phyloP scores from a whole-genome alignment of 129 eudicot genomes.

The Tagetes patula region DNA sequence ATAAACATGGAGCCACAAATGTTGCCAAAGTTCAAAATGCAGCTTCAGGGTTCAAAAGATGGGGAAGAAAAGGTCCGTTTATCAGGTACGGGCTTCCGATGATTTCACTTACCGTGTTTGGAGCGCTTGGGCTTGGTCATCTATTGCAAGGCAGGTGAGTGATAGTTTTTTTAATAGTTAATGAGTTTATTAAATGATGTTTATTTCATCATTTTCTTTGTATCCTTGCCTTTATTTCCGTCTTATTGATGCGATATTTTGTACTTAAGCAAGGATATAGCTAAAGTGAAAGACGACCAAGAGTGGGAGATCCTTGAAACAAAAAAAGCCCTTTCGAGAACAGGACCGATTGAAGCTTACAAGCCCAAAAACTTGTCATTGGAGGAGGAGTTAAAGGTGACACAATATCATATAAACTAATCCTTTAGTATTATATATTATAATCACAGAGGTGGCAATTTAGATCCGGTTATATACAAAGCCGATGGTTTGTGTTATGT shows the following conservation, averaged over 20 bases:
- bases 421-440: neutral
- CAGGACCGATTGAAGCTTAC: slow-evolving; percentile 82
- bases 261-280: slow-evolving; percentile 83
- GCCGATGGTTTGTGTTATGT: neutral
- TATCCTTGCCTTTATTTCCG: neutral
- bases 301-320: slow-evolving; percentile 94
- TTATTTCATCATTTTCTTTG: neutral
- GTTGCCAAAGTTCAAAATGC: slow-evolving; percentile 36
- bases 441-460: neutral
- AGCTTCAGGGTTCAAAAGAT: slow-evolving; percentile 61
- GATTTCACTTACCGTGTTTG: slow-evolving; percentile 90
- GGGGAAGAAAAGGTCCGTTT: slow-evolving; percentile 90
- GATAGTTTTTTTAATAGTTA: neutral
- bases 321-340: slow-evolving; percentile 81
- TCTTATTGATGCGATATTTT: slow-evolving; percentile 9
- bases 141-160: slow-evolving; percentile 87
- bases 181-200: neutral
- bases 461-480: neutral
- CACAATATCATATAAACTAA: slow-evolving; percentile 4
- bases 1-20: slow-evolving; percentile 20
- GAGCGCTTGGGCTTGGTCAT: slow-evolving; percentile 90
- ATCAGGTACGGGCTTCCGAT: slow-evolving; percentile 93
- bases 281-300: slow-evolving; percentile 87
- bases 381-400: slow-evolving; percentile 89
- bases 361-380: slow-evolving; percentile 75